These are phyloP conservation scores for Candida boidinii DNA, from an alignment of 805 yeast species.

Conservation along the genomic window DNA sequence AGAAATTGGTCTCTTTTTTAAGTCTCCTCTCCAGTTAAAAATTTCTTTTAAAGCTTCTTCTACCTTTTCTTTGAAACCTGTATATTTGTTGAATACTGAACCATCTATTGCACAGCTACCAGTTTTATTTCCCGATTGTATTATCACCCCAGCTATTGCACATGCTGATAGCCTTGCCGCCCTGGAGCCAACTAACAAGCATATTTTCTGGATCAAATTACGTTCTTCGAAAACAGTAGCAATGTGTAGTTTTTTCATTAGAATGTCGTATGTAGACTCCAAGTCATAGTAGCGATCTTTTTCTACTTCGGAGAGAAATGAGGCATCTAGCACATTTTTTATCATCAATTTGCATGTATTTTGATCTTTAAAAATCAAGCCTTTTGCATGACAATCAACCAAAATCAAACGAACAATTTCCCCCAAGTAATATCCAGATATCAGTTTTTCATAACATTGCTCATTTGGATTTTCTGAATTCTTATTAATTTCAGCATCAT, in stretches of 20 bases:
- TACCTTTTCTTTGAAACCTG: constrained; percentile 83
- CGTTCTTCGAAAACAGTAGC: constrained; percentile 71
- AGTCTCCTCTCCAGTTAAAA: constrained; percentile 55
- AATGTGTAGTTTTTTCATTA: constrained; percentile 50
- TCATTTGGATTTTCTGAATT: constrained; percentile 95
- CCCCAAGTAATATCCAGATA: constrained; percentile 93
- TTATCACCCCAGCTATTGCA: constrained; percentile 91
- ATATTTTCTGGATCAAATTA: constrained; percentile 69
- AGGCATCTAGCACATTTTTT: constrained; percentile 78
- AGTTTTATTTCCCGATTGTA: constrained; percentile 68
- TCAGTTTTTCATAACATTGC: constrained; percentile 95
- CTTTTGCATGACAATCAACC: constrained; percentile 59
- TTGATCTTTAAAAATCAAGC: constrained; percentile 62
- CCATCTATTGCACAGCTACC: constrained; percentile 97
- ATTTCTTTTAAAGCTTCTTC: constrained; percentile 84
- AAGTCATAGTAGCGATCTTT: constrained; percentile 84
- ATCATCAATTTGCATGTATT: constrained; percentile 52
- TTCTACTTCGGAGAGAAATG: constrained; percentile 80
- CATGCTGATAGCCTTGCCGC: constrained; percentile 89
- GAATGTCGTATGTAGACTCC: constrained; percentile 61
- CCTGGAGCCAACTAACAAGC: constrained; percentile 85
- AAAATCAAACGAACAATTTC: constrained; percentile 78
- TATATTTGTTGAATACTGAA: constrained; percentile 89
- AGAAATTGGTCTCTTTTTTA: constrained; percentile 17
- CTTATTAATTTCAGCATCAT: constrained; percentile 70